Conservation (phyloP, 306 rosid species). For the Cicer yamashitae region DNA sequence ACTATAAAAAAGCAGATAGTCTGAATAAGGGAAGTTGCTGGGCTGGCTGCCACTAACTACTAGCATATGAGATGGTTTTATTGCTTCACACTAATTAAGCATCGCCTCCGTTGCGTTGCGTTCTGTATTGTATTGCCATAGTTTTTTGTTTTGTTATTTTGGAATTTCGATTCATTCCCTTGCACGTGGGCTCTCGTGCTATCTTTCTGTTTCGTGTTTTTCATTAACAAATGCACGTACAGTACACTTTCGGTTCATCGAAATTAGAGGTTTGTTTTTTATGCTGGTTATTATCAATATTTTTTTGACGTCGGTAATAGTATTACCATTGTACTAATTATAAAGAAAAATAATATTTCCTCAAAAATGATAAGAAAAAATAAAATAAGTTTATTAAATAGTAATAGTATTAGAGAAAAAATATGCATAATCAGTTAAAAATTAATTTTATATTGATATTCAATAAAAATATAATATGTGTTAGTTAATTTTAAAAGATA, state of each 20-base stretch:
- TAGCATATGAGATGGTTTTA: conserved; percentile 33
- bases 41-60: background rate
- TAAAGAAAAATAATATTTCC: too few relatives aligned
- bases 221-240: background rate
- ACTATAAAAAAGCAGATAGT: background rate
- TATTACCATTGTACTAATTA: too few relatives aligned
- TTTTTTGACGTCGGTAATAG: too few relatives aligned
- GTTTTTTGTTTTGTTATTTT: background rate
- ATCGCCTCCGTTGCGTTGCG: background rate
- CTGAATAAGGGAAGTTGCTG: conserved; percentile 5
- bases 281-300: background rate
- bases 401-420: too few relatives aligned
- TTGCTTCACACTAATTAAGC: background rate
- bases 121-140: background rate
- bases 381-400: too few relatives aligned
- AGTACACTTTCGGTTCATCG: conserved; percentile 21
- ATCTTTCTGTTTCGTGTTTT: background rate
- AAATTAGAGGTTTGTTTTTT: conserved; percentile 9
- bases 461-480: too few relatives aligned
- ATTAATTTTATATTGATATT: too few relatives aligned
- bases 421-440: too few relatives aligned
- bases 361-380: too few relatives aligned
- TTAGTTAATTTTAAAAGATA: too few relatives aligned
- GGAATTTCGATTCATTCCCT: background rate
- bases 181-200: conserved; percentile 39